These are phyloP conservation scores for Plasmopara viticola DNA, from an alignment of 352 stramenopile genomes.

Conservation along the genomic window DNA sequence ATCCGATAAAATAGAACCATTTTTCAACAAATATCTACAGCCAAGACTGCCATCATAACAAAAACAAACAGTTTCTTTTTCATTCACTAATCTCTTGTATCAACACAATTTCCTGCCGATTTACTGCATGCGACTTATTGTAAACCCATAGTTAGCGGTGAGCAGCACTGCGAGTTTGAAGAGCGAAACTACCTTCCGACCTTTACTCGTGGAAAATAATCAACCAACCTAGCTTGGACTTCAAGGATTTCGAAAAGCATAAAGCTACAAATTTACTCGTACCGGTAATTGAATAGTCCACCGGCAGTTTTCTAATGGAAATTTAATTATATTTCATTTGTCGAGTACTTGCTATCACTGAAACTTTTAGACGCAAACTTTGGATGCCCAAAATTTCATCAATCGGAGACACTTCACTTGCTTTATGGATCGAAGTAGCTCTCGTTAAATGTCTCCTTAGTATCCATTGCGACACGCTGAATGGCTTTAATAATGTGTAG, in stretches of 20 bases:
- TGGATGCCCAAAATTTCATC: background rate
- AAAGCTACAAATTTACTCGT: no score
- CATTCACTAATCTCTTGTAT: no score
- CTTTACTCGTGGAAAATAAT: background rate
- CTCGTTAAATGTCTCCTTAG: background rate
- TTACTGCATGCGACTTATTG: background rate
- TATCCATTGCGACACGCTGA: slow-evolving; percentile 1
- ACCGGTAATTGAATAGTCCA: no score
- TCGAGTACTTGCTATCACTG: background rate
- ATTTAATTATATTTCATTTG: background rate
- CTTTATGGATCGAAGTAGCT: background rate
- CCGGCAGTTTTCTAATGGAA: no score
- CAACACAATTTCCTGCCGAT: no score
- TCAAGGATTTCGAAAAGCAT: background rate
- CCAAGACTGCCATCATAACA: no score
- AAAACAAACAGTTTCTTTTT: no score
- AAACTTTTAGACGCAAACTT: background rate
- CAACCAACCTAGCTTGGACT: background rate
- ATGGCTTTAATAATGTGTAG: background rate
- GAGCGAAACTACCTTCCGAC: background rate
- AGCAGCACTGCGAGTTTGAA: background rate
- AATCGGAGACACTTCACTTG: background rate
- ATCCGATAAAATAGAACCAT: no score
- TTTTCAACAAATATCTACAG: no score
- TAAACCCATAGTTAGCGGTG: background rate